Evolutionary conservation across 176 grass and related monocot species (phyloP), one percentile per base, ranked within the genome.

Genomic region (Carex pumila): DNA sequence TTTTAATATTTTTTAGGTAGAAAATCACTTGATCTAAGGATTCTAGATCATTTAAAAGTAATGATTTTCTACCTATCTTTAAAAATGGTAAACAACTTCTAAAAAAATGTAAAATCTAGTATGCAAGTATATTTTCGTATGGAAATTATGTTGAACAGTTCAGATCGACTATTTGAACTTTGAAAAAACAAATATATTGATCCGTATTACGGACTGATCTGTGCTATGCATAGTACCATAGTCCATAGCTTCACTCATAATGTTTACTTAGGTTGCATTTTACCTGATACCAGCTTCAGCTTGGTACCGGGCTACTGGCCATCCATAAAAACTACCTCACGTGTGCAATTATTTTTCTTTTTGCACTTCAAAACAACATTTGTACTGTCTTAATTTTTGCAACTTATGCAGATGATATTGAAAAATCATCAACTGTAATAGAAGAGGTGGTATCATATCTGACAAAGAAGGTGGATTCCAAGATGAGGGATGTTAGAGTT

Each of bases 391-490:
- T 58, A 75, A 73, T 21, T 57, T 57, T 41, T 85, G n/a, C 61
- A 66, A 76, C 17, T 76, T 80, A 13, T 83, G 65, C 61, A 98
- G 92, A 91, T 89, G 89, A 56, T 84, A 83, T 91, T 61, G 79
- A 88, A 79, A 83, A 88, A 72, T 83, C 91, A 2, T 87, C 84
- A 87, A 75, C 87, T 67, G 92, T 91, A 83, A 91, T 94, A 86
- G 89, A 77, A 79, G 95, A 98, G 53, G 92, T 86, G 66, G 91
- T 98, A 32, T 94, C 91, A 18, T 91, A 98, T 88, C 85, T 98
- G 67, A 98, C 95, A 61, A 98, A 94, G 83, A 94, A 93, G 81
- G 89, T 94, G 64, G 95, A 94, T 89, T 90, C 91, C 8, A 98
- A 94, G 91, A 91, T 88, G 54, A 94, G 91, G 91, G 92, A 98